A percentile compares a stretch with the other conserved stretches of the same genome.
phyloP scores from a whole-genome alignment of 768 basidiomycete genomes.

The Candolleomyces aberdarensis region DNA sequence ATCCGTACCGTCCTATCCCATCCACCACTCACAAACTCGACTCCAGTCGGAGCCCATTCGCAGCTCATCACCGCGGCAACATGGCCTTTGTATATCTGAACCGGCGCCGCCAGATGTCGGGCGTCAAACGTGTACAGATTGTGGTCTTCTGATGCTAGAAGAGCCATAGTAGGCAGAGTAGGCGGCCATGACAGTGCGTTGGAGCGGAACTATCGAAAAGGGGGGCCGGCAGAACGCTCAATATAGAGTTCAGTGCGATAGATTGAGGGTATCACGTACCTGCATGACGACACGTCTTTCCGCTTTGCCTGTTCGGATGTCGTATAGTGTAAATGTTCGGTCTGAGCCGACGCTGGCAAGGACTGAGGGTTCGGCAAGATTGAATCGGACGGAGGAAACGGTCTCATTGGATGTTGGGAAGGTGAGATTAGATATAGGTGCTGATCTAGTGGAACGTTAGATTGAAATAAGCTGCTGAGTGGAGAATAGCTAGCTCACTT shows the following conservation, averaged over 20 bases:
- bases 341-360: conserved; percentile 95
- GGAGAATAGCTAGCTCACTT: conserved; percentile 49
- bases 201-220: conserved; percentile 64
- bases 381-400: conserved; percentile 85
- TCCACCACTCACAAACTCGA: conserved; percentile 93
- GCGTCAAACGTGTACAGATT: conserved; percentile 98
- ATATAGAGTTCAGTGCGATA: not conserved
- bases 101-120: conserved; percentile 74
- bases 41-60: conserved; percentile 96
- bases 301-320: conserved; percentile 95
- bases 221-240: not conserved
- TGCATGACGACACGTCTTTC: conserved; percentile 90
- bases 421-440: conserved; percentile 81
- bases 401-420: conserved; percentile 89
- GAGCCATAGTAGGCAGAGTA: conserved; percentile 85
- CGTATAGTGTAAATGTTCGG: conserved; percentile 93
- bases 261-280: conserved; percentile 35
- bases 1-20: conserved; percentile 95
- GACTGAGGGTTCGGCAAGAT: conserved; percentile 89
- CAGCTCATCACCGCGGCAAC: conserved; percentile 96
- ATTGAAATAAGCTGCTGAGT: too few species aligned
- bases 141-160: conserved; percentile 98
- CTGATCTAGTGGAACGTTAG: conserved; percentile 47
- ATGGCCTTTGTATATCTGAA: conserved; percentile 95
- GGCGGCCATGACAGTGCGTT: conserved; percentile 96